These are phyloP conservation scores for Triticum turgidum DNA, from an alignment of 176 grass and related monocot species.

Conservation along the genomic window DNA sequence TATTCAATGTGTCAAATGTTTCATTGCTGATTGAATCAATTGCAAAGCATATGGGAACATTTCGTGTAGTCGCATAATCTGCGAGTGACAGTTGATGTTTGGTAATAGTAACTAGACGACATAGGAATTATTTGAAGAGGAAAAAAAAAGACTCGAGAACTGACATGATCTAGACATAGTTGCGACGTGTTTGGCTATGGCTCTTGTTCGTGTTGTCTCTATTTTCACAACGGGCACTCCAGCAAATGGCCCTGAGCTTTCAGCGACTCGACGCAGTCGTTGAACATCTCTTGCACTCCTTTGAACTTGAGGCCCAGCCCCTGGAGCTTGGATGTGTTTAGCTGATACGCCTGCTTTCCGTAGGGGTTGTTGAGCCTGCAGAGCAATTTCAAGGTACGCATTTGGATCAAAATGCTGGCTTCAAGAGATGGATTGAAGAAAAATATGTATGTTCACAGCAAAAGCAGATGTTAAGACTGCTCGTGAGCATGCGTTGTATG, in stretches of 20 bases:
- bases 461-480: background rate
- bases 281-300: constrained; percentile 76
- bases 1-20: background rate
- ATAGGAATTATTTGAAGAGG: background rate
- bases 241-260: constrained; percentile 69
- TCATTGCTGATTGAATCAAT: background rate
- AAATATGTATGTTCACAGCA: background rate
- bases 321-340: constrained; percentile 75
- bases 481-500: background rate
- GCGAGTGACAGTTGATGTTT: background rate
- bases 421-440: background rate
- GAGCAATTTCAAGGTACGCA: background rate
- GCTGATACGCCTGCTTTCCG: constrained; percentile 56
- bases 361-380: constrained; percentile 60
- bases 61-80: background rate
- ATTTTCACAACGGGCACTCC: constrained; percentile 40
- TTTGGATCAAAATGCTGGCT: background rate
- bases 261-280: constrained; percentile 71
- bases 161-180: background rate
- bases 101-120: background rate
- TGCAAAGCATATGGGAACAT: background rate
- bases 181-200: background rate
- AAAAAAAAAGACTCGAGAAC: background rate
- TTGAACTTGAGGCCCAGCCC: constrained; percentile 76
- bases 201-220: background rate